Percentiles rank a stretch among this genome's conserved stretches.
These are phyloP conservation scores for Cryphonectria naterciae DNA, from an alignment of 2,329 filamentous ascomycete genomes.

Conservation along the genomic window DNA sequence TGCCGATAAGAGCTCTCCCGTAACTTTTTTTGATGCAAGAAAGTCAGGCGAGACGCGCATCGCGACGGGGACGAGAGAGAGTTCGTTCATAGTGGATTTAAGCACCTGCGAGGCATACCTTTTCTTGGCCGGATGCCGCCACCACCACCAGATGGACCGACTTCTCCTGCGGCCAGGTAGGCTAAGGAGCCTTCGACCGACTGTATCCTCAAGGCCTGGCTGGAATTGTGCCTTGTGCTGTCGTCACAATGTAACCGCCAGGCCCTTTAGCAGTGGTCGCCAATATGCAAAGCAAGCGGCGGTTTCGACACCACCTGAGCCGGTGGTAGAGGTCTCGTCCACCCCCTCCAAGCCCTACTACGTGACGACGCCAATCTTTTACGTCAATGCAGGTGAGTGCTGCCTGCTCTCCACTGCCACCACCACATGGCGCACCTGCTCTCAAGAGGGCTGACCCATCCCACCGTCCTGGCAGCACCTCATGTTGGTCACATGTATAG, in stretches of 20 bases:
- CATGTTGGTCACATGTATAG: constrained; percentile 95
- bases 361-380: constrained; percentile 96
- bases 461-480: constrained; percentile 61
- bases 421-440: constrained; percentile 3
- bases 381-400: constrained; percentile 85
- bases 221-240: constrained; percentile 25
- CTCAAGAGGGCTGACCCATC: constrained; percentile 31
- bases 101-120: not conserved
- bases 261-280: constrained; percentile 15
- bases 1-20: constrained; percentile 22
- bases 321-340: constrained; percentile 16
- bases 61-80: not conserved
- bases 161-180: constrained; percentile 22
- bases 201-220: constrained; percentile 13
- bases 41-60: not conserved
- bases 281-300: not conserved
- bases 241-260: constrained; percentile 18
- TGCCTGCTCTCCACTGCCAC: not conserved
- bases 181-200: constrained; percentile 22
- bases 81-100: not conserved
- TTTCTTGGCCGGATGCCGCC: not conserved
- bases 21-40: not conserved
- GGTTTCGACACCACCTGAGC: not conserved
- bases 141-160: constrained; percentile 25
- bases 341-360: constrained; percentile 81